Evolutionary conservation across 169 alveolate species (phyloP).

Genomic region (Plasmodium inui): DNA sequence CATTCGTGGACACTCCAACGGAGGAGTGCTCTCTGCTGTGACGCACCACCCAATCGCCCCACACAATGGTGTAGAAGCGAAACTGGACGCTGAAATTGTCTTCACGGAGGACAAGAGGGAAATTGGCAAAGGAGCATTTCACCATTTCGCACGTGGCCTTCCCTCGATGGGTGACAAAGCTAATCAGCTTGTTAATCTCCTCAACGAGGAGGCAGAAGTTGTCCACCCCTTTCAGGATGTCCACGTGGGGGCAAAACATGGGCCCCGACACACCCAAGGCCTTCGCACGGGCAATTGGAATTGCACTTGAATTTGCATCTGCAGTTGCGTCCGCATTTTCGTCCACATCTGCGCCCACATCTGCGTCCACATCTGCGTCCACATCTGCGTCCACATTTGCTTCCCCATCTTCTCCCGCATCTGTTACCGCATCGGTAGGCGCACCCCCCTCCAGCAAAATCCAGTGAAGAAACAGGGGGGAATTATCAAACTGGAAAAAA

Average conservation of each 20-base stretch:
- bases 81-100: slow-evolving; percentile 17
- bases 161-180: slow-evolving; percentile 10
- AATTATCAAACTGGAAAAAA: slow-evolving; percentile 27
- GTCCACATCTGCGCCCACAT: no score
- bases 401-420: background rate
- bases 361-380: no score
- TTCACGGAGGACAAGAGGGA: background rate
- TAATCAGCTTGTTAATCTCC: slow-evolving; percentile 19
- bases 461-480: slow-evolving; percentile 32
- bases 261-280: background rate
- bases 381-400: background rate
- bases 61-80: slow-evolving; percentile 22
- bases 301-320: background rate
- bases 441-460: background rate
- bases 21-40: background rate
- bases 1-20: background rate
- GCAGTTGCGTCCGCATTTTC: no score
- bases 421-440: no score
- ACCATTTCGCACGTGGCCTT: background rate
- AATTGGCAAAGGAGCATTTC: background rate
- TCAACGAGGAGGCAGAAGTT: slow-evolving; percentile 20
- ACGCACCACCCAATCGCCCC: background rate
- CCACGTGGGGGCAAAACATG: background rate
- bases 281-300: background rate
- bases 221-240: background rate